Conservation (phyloP, 1,284 basidiomycete genomes). For the Thecaphora thlaspeos region DNA sequence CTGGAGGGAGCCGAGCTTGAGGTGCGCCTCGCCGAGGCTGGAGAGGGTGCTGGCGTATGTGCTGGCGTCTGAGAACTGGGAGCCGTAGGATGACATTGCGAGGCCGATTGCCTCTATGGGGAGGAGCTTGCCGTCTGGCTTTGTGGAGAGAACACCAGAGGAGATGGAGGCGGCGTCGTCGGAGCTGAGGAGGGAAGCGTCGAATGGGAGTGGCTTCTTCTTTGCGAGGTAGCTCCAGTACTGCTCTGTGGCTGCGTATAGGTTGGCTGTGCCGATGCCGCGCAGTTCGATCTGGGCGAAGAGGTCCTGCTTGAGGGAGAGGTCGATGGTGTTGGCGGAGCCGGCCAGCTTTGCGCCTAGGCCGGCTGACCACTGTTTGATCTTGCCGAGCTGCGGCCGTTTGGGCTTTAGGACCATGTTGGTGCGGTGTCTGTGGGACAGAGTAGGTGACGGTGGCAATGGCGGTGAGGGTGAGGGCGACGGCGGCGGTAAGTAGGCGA, state of each 20-base stretch:
- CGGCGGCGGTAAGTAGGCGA: no score
- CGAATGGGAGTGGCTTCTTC: slow-evolving; percentile 34
- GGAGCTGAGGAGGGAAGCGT: slow-evolving; percentile 7
- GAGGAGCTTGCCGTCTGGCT: slow-evolving; percentile 27
- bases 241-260: slow-evolving; percentile 32
- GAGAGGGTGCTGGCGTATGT: slow-evolving; percentile 21
- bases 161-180: slow-evolving; percentile 18
- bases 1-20: slow-evolving; percentile 27
- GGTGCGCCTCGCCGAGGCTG: slow-evolving; percentile 24
- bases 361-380: slow-evolving; percentile 24
- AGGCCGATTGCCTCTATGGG: slow-evolving; percentile 34
- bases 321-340: background rate
- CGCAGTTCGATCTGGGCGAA: slow-evolving; percentile 24
- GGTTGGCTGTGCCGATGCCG: slow-evolving; percentile 20
- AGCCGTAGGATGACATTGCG: slow-evolving; percentile 26
- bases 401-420: slow-evolving; percentile 6
- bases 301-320: slow-evolving; percentile 18
- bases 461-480: no score
- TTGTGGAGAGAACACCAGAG: slow-evolving; percentile 5
- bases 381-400: slow-evolving; percentile 14
- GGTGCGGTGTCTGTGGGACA: no score
- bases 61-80: slow-evolving; percentile 14
- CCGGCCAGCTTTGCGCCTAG: slow-evolving; percentile 19
- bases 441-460: no score
- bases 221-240: slow-evolving; percentile 35